These are phyloP conservation scores for Mycena vitilis DNA, from an alignment of 768 basidiomycete genomes.

Conservation along the genomic window DNA sequence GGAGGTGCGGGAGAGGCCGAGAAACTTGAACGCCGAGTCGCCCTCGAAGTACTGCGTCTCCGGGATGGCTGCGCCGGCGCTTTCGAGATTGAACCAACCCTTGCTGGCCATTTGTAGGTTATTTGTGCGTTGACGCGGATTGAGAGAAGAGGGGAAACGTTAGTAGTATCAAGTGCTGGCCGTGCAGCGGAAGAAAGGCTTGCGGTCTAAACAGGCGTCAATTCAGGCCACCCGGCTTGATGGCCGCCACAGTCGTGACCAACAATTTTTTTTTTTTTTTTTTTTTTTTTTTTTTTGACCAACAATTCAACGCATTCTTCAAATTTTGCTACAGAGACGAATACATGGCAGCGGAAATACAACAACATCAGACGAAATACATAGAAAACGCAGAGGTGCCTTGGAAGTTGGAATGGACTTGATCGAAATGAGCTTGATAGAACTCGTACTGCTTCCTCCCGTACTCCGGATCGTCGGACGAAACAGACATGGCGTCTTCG, in stretches of 20 bases:
- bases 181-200: constrained; percentile 39
- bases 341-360: too few relatives aligned
- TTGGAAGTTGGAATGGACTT: constrained; percentile 44
- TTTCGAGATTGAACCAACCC: constrained; percentile 90
- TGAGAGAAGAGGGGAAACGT: constrained; percentile 8
- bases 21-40: constrained; percentile 85
- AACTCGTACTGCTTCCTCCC: constrained; percentile 37
- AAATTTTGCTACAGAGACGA: too few relatives aligned
- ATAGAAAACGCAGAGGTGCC: constrained; percentile 32
- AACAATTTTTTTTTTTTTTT: too few relatives aligned
- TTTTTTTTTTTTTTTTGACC: too few relatives aligned
- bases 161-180: constrained; percentile 47
- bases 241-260: too few relatives aligned
- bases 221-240: neutral
- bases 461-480: constrained; percentile 40
- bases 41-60: constrained; percentile 90
- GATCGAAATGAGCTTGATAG: constrained; percentile 49
- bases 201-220: constrained; percentile 7
- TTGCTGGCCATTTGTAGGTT: constrained; percentile 61
- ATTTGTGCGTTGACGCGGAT: constrained; percentile 20
- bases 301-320: too few relatives aligned
- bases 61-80: constrained; percentile 70
- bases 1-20: constrained; percentile 83
- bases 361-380: constrained; percentile 44
- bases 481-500: constrained; percentile 50